Evolutionary conservation across 208 protist genomes (phyloP), one percentile per base, ranked within the genome.

Genomic region (Wallacemonas sp.): DNA sequence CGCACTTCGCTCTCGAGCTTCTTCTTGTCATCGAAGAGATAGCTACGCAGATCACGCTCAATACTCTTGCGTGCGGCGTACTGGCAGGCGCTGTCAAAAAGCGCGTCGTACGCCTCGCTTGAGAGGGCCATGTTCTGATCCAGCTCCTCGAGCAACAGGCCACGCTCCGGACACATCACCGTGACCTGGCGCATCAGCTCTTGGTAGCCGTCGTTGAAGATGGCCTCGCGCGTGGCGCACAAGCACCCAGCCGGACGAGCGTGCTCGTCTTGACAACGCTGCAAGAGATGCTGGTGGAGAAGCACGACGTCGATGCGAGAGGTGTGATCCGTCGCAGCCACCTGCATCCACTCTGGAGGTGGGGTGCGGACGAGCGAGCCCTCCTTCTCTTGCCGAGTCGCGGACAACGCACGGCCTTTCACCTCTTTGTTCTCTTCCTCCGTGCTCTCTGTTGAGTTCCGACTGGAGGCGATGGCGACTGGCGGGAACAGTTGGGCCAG

Each of bases 111-210:
- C 9, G 85, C 89, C 22, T 85, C 77, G n/a, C 69, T 90, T 15
- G 82, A 75, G 64, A 87, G 77, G 38, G 65, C 61, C 86, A 96
- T 90, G 62, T 76, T 74, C 34, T 66, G 45, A 19, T 68, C 61
- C 6, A 95, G 77, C 42, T 91, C 82, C 4, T 80, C 66, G 38
- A 95, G 72, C n/a, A 94, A 74, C 38, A 93, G 62, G 8, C 89
- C 92, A 12, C 89, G 83, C 73, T 97, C 89, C 11, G 92, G 90
- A 68, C 92, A 97, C 30, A 83, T 56, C 2, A 96, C 73, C 15
- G 90, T 95, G 0, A 91, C 62, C 62, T 97, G 92, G 26, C 92
- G 89, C 44, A 84, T 89, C n/a, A 97, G 46, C 70, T 97, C 89
- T n/a, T 62, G 61, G 30, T 95, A 70, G 24, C 79, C 83, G 33